These are phyloP conservation scores for Hebeloma cylindrosporum DNA, from an alignment of 768 basidiomycete species.

Conservation along the genomic window DNA sequence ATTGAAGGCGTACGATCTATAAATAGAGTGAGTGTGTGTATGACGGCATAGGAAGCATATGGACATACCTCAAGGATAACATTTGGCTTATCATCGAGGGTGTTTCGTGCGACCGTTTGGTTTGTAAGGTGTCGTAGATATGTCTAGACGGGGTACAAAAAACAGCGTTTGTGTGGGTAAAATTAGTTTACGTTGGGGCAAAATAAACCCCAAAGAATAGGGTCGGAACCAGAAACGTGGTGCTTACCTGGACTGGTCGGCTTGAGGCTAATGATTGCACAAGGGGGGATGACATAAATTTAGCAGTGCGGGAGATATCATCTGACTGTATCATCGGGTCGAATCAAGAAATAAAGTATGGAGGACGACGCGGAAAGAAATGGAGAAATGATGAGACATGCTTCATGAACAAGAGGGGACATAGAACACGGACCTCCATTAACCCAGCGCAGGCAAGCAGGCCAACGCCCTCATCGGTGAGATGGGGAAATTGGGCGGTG, in stretches of 20 bases:
- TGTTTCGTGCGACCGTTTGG: conserved; percentile 16
- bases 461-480: conserved; percentile 63
- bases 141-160: conserved; percentile 30
- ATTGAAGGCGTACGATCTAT: conserved; percentile 75
- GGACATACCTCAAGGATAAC: conserved; percentile 44
- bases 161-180: not conserved
- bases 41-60: not conserved
- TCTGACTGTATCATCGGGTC: conserved; percentile 37
- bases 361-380: not conserved
- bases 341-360: not conserved
- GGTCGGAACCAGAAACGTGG: not conserved
- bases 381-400: not conserved
- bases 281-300: conserved; percentile 76
- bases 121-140: conserved; percentile 54
- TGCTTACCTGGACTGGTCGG: conserved; percentile 55
- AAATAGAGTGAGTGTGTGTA: not conserved
- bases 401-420: not conserved
- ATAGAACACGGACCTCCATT: conserved; percentile 48
- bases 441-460: conserved; percentile 72
- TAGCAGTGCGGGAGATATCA: conserved; percentile 72
- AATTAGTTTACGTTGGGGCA: too few species aligned
- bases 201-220: conserved; percentile 4
- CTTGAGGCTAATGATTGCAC: conserved; percentile 68
- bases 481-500: conserved; percentile 65
- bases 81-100: conserved; percentile 22